Evolutionary conservation across 177 flowering plant genomes (phyloP), one percentile per base, ranked within the genome.

Genomic region (Vitis hybrid): DNA sequence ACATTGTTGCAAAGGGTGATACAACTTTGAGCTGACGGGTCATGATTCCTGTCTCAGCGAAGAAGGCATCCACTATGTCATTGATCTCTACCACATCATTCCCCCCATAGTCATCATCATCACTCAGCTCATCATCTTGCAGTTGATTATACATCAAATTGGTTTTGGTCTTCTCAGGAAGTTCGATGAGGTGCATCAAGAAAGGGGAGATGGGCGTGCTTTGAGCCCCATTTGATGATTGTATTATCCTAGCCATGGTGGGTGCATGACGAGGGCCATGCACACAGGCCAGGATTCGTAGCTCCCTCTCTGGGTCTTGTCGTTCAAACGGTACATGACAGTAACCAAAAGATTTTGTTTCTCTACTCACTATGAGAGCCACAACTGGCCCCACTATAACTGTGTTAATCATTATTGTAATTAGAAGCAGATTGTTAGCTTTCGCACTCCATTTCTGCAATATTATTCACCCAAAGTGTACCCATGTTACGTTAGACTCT

Each of bases 151-250:
- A 86, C 73, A 78, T 66, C 53, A 82, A 18, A 9, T 67, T 63
- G 8, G 69, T 61, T 48, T 76, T 71, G 34, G 62, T 70, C 48
- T 82, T 88, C 45, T 81, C 84, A 0, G 80, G 81, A 22, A 93
- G 86, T 73, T 89, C 91, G 1, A 91, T 80, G 15, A 93, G 79
- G 77, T 90, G 94, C 68, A 87, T 72, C 71, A 86, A 39, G 73
- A 79, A 85, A 16, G 92, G 82, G 7, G 73, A 55, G 48, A 83
- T 63, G 1, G 90, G 85, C n/a, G 80, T 59, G 1, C 56, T 60
- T 11, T 67, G 54, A 2, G 72, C 58, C 10, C 83, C 86, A 6
- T 71, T 71, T 12, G 77, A 64, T 8, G 87, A 74, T 1, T 82
- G 74, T 19, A 86, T 68, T 3, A 88, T 72, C 5, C 80, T 77